These are phyloP conservation scores for Dillenia suffruticosa DNA, from an alignment of 164 flowering plant species.

Conservation along the genomic window DNA sequence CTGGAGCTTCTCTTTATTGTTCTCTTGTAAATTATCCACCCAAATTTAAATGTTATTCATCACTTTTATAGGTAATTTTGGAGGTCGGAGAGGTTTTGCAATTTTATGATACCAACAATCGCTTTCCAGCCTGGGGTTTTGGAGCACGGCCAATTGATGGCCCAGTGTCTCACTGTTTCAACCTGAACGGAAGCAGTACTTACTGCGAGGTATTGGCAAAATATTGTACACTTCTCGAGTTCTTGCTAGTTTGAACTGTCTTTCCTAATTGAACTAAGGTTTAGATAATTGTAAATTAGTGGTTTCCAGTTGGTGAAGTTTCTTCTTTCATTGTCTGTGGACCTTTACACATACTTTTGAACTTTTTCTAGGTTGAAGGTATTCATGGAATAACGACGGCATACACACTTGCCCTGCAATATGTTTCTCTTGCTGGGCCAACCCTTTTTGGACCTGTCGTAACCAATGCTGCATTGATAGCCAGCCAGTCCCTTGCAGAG, in stretches of 20 bases:
- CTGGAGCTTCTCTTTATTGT: background rate
- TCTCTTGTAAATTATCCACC: background rate
- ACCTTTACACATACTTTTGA: background rate
- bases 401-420: conserved; percentile 57
- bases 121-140: conserved; percentile 81
- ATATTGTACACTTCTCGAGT: background rate
- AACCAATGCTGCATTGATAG: conserved; percentile 45
- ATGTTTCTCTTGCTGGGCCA: conserved; percentile 73
- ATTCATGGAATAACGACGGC: conserved; percentile 68
- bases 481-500: conserved; percentile 50
- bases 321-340: background rate
- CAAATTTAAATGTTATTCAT: background rate
- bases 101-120: conserved; percentile 62
- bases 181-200: conserved; percentile 65
- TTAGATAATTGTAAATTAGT: too few relatives aligned
- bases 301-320: background rate
- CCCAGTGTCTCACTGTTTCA: conserved; percentile 79
- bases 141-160: conserved; percentile 86
- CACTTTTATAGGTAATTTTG: conserved; percentile 45
- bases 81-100: conserved; percentile 72
- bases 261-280: background rate
- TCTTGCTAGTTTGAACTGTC: background rate
- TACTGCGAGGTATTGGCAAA: conserved; percentile 48
- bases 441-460: conserved; percentile 67
- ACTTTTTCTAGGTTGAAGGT: conserved; percentile 59